phyloP scores from a whole-genome alignment of 2,329 filamentous ascomycete species.

The Aspergillus aculeatus region DNA sequence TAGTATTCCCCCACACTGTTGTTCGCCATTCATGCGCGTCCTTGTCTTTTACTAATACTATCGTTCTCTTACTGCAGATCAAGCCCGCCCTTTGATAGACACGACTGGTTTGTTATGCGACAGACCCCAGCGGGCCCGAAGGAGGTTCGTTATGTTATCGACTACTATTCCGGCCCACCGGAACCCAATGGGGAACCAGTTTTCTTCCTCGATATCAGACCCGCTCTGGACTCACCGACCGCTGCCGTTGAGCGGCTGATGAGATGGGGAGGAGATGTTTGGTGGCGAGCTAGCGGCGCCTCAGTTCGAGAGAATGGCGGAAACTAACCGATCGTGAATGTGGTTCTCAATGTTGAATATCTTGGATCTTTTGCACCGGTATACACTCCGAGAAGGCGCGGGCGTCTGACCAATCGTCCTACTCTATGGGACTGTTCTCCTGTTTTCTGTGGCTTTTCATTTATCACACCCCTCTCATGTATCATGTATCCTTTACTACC shows the following conservation, averaged over 20 bases:
- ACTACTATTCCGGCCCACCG: constrained; percentile 85
- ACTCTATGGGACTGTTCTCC: constrained; percentile 6
- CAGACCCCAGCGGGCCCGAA: constrained; percentile 64
- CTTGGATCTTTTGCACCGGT: not conserved
- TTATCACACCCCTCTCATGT: not conserved
- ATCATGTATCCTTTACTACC: not conserved
- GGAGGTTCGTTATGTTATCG: constrained; percentile 91
- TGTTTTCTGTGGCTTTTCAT: constrained; percentile 5
- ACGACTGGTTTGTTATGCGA: constrained; percentile 92
- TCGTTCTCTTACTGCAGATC: constrained; percentile 49
- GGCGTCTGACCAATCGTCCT: constrained; percentile 24
- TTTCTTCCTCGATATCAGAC: constrained; percentile 92
- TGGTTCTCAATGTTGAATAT: not conserved
- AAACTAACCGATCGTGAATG: constrained; percentile 5
- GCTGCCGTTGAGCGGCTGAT: constrained; percentile 79
- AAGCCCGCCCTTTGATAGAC: constrained; percentile 88
- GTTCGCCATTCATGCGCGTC: not conserved
- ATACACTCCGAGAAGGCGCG: constrained; percentile 18
- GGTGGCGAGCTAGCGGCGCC: constrained; percentile 84
- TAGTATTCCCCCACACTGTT: constrained; percentile 31
- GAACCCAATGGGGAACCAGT: constrained; percentile 87
- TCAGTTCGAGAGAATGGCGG: constrained; percentile 45
- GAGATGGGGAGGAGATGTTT: constrained; percentile 88
- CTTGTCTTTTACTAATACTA: not conserved
- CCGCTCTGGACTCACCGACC: constrained; percentile 77